phyloP scores from a whole-genome alignment of 2,329 filamentous ascomycete species.

The Aspergillus melleus region DNA sequence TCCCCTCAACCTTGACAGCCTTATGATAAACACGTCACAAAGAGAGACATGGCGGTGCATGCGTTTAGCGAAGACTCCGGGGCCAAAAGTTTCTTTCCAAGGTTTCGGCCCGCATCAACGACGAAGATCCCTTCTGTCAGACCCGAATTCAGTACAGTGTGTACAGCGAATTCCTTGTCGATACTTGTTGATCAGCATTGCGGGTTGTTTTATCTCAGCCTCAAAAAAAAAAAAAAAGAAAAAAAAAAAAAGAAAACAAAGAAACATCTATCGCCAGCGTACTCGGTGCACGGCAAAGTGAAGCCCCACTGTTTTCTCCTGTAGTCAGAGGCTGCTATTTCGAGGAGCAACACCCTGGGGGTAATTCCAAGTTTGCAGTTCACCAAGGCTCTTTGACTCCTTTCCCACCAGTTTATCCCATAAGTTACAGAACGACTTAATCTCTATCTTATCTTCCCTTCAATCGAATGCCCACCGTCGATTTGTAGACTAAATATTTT shows the following conservation, averaged over 20 bases:
- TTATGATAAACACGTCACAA: not conserved
- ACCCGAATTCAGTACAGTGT: not conserved
- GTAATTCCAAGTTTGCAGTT: constrained; percentile 2
- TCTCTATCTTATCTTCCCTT: not conserved
- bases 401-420: not conserved
- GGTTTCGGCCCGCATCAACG: constrained; percentile 7
- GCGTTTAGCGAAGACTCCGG: not conserved
- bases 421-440: not conserved
- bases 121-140: constrained; percentile 2
- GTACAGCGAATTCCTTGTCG: too few species aligned
- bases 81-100: constrained; percentile 1
- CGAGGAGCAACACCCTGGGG: not conserved
- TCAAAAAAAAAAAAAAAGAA: too few species aligned
- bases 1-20: constrained; percentile 1
- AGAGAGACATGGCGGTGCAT: constrained; percentile 1
- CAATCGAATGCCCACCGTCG: not conserved
- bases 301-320: too few species aligned
- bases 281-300: too few species aligned
- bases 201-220: too few species aligned
- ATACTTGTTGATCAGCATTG: too few species aligned
- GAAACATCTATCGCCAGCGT: too few species aligned
- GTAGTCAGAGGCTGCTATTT: too few species aligned
- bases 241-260: too few species aligned
- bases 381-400: not conserved
- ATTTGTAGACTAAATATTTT: not conserved